Evolutionary conservation across 352 stramenopile species (phyloP).

Genomic region (Phytophthora agathidicida): DNA sequence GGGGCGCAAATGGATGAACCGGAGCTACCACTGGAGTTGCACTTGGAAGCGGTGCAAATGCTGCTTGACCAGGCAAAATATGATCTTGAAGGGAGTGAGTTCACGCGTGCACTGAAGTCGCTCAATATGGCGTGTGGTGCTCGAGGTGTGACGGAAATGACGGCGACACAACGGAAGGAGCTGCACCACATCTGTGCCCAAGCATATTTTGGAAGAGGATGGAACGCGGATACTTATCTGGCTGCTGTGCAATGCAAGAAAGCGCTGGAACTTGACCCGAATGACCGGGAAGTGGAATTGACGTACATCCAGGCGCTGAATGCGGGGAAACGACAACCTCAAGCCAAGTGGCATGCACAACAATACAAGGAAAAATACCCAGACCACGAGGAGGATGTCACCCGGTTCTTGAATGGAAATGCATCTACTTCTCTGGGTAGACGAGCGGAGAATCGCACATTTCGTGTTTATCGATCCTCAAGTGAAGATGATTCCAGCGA

Average conservation of each 20-base stretch:
- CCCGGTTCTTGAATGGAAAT: conserved; percentile 29
- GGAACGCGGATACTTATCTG: conserved; percentile 73
- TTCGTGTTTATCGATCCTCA: conserved; percentile 25
- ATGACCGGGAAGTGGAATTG: conserved; percentile 53
- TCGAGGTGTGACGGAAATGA: conserved; percentile 27
- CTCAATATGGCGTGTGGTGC: conserved; percentile 46
- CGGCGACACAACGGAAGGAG: conserved; percentile 51
- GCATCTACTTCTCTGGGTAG: background rate
- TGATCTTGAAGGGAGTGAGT: conserved; percentile 26
- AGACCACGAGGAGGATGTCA: conserved; percentile 48
- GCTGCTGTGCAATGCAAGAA: conserved; percentile 68
- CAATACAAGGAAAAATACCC: conserved; percentile 59
- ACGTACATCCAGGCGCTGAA: conserved; percentile 68
- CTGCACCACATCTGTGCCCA: conserved; percentile 67
- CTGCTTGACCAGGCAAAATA: conserved; percentile 28
- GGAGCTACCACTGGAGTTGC: conserved; percentile 20
- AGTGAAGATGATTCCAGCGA: conserved; percentile 37
- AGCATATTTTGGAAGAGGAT: conserved; percentile 65
- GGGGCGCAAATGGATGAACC: conserved; percentile 51
- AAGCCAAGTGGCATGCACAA: conserved; percentile 48
- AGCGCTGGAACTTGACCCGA: conserved; percentile 57
- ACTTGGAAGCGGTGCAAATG: conserved; percentile 31
- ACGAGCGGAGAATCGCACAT: conserved; percentile 2
- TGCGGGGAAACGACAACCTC: conserved; percentile 39
- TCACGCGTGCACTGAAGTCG: conserved; percentile 42